Evolutionary conservation across 2,329 filamentous ascomycete species (phyloP).

Genomic region (Trichoderma polysporum): DNA sequence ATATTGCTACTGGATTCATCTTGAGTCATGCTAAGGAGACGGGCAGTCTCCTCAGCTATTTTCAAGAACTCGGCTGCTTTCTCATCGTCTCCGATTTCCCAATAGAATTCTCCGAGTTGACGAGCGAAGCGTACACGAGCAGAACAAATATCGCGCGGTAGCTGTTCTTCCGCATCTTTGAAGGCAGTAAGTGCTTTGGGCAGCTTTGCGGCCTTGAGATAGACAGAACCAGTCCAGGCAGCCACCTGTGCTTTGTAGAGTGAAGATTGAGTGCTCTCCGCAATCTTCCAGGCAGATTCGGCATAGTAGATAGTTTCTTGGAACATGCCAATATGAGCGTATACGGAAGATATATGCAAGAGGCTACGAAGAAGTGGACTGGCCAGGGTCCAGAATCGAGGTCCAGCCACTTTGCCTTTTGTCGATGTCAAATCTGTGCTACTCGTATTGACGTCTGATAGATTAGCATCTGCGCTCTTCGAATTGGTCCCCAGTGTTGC

Average conservation of each 20-base stretch:
- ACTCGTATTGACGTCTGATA: conserved; percentile 33
- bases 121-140: conserved; percentile 48
- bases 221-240: conserved; percentile 56
- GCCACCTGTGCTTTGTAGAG: conserved; percentile 56
- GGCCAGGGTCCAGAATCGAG: conserved; percentile 78
- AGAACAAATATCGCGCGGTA: conserved; percentile 43
- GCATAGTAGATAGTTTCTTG: conserved; percentile 86
- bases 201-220: conserved; percentile 57
- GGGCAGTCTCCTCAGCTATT: conserved; percentile 50
- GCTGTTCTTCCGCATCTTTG: conserved; percentile 51
- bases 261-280: conserved; percentile 63
- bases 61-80: conserved; percentile 45
- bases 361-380: conserved; percentile 70
- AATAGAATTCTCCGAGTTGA: conserved; percentile 56
- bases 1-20: conserved; percentile 14
- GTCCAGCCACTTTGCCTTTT: conserved; percentile 36
- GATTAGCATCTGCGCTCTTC: conserved; percentile 30
- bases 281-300: conserved; percentile 78
- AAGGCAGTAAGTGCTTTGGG: conserved; percentile 58
- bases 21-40: conserved; percentile 32
- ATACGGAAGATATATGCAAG: conserved; percentile 72
- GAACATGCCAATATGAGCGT: conserved; percentile 80
- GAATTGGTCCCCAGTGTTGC: conserved; percentile 24
- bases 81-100: conserved; percentile 47
- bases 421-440: conserved; percentile 28